phyloP scores from a whole-genome alignment of 257 asterid species.

The Primulina huaijiensis region DNA sequence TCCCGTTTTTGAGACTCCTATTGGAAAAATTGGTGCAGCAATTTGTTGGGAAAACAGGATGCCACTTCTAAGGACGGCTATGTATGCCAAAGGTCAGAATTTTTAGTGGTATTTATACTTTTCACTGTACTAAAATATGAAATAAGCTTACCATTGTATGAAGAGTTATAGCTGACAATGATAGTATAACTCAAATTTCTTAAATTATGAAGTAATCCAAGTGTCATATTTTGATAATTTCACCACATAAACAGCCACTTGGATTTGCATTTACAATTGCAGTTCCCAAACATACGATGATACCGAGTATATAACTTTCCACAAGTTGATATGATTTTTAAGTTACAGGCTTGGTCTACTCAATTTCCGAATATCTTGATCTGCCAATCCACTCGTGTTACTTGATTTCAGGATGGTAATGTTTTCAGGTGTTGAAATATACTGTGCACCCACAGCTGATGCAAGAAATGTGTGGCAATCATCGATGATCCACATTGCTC shows the following conservation, averaged over 20 bases:
- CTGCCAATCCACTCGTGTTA: neutral
- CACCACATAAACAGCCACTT: neutral
- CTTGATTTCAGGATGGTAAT: constrained; percentile 12
- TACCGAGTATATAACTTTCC: neutral
- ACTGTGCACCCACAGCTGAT: constrained; percentile 98
- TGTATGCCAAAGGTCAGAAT: constrained; percentile 84
- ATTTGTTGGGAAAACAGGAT: constrained; percentile 98
- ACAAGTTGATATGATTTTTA: neutral
- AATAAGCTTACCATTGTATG: neutral
- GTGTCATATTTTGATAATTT: neutral
- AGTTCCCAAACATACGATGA: neutral
- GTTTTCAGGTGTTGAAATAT: constrained; percentile 72
- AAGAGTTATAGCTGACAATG: neutral
- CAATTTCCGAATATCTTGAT: neutral
- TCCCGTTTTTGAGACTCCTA: constrained; percentile 85
- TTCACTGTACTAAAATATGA: neutral
- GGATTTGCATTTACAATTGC: neutral
- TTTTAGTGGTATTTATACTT: neutral
- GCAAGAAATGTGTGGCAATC: constrained; percentile 93
- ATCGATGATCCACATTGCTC: constrained; percentile 92
- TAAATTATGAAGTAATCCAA: neutral
- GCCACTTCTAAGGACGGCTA: constrained; percentile 92
- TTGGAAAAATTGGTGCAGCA: constrained; percentile 95
- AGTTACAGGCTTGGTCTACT: neutral
- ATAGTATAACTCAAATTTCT: too few species aligned